These are phyloP conservation scores for Pichia eremophila DNA, from an alignment of 805 yeast species.

Conservation along the genomic window DNA sequence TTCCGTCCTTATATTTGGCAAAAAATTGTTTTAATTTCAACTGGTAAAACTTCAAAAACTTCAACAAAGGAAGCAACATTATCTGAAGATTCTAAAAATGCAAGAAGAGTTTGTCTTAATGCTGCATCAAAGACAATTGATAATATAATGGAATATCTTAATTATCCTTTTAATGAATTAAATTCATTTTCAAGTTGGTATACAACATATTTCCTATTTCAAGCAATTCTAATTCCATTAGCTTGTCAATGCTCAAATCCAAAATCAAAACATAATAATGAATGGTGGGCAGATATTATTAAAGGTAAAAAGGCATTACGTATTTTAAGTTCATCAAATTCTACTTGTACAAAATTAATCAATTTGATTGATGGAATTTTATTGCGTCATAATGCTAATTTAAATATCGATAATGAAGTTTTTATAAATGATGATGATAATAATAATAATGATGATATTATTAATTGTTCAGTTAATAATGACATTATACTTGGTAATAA, in stretches of 20 bases:
- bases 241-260: slow-evolving; percentile 46
- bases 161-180: slow-evolving; percentile 13
- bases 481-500: not conserved
- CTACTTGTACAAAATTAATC: slow-evolving; percentile 37
- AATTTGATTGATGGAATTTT: slow-evolving; percentile 35
- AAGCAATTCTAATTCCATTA: slow-evolving; percentile 51
- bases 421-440: not conserved
- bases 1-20: slow-evolving; percentile 52
- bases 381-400: slow-evolving; percentile 11
- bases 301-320: slow-evolving; percentile 32
- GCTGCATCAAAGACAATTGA: slow-evolving; percentile 44
- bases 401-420: slow-evolving; percentile 1
- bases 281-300: slow-evolving; percentile 37
- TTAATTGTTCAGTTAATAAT: not conserved
- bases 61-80: slow-evolving; percentile 10
- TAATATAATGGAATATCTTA: slow-evolving; percentile 35
- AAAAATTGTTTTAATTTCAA: slow-evolving; percentile 20
- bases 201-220: slow-evolving; percentile 53
- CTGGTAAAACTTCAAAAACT: slow-evolving; percentile 11
- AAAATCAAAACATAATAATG: slow-evolving; percentile 31
- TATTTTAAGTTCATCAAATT: slow-evolving; percentile 32
- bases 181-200: slow-evolving; percentile 53
- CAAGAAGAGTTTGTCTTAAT: slow-evolving; percentile 40
- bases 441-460: not conserved
- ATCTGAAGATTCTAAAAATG: slow-evolving; percentile 36